Conservation (phyloP, 2,329 filamentous ascomycete genomes). For the Colletotrichum sidae region DNA sequence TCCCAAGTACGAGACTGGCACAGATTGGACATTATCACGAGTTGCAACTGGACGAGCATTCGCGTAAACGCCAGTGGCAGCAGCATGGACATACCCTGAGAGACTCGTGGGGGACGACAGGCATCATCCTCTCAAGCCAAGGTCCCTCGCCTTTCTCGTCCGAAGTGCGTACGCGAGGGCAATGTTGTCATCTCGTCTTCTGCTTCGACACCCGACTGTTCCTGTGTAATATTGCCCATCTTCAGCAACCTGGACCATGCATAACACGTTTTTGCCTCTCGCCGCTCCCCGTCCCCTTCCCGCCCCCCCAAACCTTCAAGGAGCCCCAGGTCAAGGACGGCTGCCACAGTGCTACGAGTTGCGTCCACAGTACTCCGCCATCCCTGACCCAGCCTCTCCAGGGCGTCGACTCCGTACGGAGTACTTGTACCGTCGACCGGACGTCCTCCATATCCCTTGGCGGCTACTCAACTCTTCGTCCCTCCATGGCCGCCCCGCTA, state of each 20-base stretch:
- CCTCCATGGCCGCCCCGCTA: constrained; percentile 23
- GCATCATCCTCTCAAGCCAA: constrained; percentile 4
- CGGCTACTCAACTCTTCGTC: constrained; percentile 25
- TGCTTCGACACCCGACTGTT: constrained; percentile 4
- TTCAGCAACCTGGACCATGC: constrained; percentile 34
- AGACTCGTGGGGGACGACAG: background rate
- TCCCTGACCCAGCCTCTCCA: constrained; percentile 31
- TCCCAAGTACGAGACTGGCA: no score
- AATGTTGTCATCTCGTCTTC: constrained; percentile 22
- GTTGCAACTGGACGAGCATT: background rate
- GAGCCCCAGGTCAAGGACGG: constrained; percentile 18
- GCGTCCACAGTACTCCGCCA: background rate
- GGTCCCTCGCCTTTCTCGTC: constrained; percentile 17
- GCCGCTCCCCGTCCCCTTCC: constrained; percentile 37
- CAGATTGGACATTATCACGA: background rate
- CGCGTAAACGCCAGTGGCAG: background rate
- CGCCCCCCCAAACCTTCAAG: constrained; percentile 33
- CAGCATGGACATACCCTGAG: background rate
- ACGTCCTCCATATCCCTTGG: constrained; percentile 23
- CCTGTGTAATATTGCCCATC: constrained; percentile 14
- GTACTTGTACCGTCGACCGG: background rate
- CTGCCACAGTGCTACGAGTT: no score
- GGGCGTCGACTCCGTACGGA: constrained; percentile 6
- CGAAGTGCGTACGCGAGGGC: constrained; percentile 11
- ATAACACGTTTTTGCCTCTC: constrained; percentile 37